phyloP scores from a whole-genome alignment of 768 basidiomycete species.

The Termitomyces eurrhizus region DNA sequence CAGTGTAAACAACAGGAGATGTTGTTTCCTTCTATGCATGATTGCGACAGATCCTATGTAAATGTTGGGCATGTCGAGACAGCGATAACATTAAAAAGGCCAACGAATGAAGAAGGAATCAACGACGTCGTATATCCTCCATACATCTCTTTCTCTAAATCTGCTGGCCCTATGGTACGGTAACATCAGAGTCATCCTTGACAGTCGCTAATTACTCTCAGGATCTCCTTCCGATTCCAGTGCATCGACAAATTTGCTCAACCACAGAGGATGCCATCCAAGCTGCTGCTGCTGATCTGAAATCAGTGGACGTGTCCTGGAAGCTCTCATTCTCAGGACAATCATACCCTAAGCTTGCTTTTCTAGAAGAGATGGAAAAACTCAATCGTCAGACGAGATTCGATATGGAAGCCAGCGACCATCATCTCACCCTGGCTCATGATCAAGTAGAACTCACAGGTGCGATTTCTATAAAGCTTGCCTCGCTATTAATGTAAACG shows the following conservation, averaged over 20 bases:
- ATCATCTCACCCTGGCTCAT: slow-evolving; percentile 19
- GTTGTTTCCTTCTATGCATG: slow-evolving; percentile 15
- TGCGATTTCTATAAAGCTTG: slow-evolving; percentile 9
- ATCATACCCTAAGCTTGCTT: slow-evolving; percentile 19
- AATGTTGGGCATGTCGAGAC: slow-evolving; percentile 23
- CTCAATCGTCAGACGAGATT: slow-evolving; percentile 5
- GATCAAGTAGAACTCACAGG: slow-evolving; percentile 21
- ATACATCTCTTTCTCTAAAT: slow-evolving; percentile 14
- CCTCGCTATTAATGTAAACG: neutral
- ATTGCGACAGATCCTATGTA: slow-evolving; percentile 22
- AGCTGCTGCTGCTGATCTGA: slow-evolving; percentile 11
- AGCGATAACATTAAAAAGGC: slow-evolving; percentile 7
- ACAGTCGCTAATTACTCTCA: neutral
- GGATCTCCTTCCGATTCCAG: slow-evolving; percentile 15
- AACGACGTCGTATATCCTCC: slow-evolving; percentile 15
- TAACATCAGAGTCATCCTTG: neutral
- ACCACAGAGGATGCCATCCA: neutral
- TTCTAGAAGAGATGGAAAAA: slow-evolving; percentile 15
- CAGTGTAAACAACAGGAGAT: slow-evolving; percentile 20
- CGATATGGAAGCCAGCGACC: slow-evolving; percentile 18
- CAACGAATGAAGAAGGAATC: slow-evolving; percentile 7
- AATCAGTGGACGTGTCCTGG: slow-evolving; percentile 30
- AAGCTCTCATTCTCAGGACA: slow-evolving; percentile 26
- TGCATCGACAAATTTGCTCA: slow-evolving; percentile 26
- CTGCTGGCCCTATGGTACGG: slow-evolving; percentile 28